phyloP scores from a whole-genome alignment of 163 green algal genomes.

The Coccomyxa subellipsoidea region DNA sequence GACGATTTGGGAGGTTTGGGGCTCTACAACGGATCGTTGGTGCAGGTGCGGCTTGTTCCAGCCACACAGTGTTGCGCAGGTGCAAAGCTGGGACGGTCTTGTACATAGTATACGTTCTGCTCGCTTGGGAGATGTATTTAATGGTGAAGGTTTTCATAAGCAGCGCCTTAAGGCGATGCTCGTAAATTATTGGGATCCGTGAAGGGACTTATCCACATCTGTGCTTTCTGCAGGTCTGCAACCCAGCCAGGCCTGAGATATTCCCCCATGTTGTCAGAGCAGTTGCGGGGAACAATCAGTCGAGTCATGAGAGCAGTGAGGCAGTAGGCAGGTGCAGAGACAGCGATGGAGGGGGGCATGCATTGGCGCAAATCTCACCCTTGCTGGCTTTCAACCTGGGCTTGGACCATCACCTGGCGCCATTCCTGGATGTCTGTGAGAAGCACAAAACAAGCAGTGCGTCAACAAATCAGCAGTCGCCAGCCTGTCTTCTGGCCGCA shows the following conservation, averaged over 20 bases:
- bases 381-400: constrained; percentile 55
- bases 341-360: too few species aligned
- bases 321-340: neutral
- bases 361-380: constrained; percentile 15
- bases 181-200: too few species aligned
- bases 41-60: neutral
- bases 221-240: neutral
- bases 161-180: too few species aligned
- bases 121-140: too few species aligned
- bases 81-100: too few species aligned
- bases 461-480: too few species aligned
- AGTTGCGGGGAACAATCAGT: neutral
- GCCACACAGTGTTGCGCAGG: too few species aligned
- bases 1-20: neutral
- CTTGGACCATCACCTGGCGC: constrained; percentile 41
- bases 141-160: too few species aligned
- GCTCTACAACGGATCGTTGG: neutral
- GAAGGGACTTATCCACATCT: neutral
- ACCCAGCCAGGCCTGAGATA: neutral
- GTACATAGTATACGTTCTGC: too few species aligned
- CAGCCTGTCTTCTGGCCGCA: neutral
- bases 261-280: neutral
- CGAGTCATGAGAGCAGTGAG: neutral
- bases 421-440: constrained; percentile 36
- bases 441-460: neutral